These are phyloP conservation scores for Posidonia australis DNA, from an alignment of 106 monocot species.

Conservation along the genomic window DNA sequence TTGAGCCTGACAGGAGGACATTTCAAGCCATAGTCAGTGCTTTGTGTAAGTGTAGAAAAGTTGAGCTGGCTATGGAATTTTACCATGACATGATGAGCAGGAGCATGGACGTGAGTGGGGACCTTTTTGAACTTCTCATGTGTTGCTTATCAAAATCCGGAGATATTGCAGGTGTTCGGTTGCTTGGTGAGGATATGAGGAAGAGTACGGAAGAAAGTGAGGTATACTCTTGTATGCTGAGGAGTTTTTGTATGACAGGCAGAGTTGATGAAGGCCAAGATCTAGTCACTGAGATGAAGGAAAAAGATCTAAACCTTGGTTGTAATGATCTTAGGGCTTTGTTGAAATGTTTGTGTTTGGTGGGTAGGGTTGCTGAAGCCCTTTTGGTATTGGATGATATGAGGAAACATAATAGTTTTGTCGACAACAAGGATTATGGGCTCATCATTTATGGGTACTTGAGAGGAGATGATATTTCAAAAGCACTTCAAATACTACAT, in stretches of 20 bases:
- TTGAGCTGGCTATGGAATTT: constrained; percentile 66
- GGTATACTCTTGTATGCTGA: constrained; percentile 33
- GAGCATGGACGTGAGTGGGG: constrained; percentile 16
- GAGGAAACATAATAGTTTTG: constrained; percentile 18
- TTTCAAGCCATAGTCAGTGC: constrained; percentile 38
- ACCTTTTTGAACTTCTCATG: constrained; percentile 36
- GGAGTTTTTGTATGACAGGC: constrained; percentile 48
- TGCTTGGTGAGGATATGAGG: constrained; percentile 54
- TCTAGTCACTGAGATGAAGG: constrained; percentile 36
- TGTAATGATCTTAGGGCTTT: constrained; percentile 27
- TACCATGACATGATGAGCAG: constrained; percentile 64
- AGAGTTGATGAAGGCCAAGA: constrained; percentile 44
- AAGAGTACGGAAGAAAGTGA: constrained; percentile 28
- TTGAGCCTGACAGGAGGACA: constrained; percentile 27
- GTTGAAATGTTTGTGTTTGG: constrained; percentile 47
- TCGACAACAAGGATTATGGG: constrained; percentile 26
- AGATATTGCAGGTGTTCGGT: constrained; percentile 19
- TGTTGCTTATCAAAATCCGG: constrained; percentile 31
- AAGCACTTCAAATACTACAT: constrained; percentile 36
- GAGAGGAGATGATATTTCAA: constrained; percentile 24
- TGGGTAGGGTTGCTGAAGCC: constrained; percentile 44
- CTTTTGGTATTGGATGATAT: constrained; percentile 29
- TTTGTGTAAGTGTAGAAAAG: constrained; percentile 32
- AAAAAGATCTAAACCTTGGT: constrained; percentile 23
- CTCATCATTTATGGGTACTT: constrained; percentile 56